phyloP scores from a whole-genome alignment of 345 rosid species.

The Salix udensis region DNA sequence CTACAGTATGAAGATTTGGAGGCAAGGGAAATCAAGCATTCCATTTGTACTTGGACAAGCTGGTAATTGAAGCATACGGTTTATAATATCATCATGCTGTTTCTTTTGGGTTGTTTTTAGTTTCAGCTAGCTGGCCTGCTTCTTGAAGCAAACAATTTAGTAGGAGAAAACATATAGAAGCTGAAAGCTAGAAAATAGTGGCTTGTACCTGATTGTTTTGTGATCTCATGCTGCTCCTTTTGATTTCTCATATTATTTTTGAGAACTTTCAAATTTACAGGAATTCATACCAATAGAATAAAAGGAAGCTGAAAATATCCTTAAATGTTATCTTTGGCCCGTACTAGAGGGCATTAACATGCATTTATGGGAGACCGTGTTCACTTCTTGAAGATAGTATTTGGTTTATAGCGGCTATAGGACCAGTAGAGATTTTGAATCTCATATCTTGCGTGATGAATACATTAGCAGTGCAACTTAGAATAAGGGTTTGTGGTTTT shows the following conservation, averaged over 20 bases:
- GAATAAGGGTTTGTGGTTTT: not conserved
- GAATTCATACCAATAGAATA: not conserved
- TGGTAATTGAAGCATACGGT: constrained; percentile 37
- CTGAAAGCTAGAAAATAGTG: not conserved
- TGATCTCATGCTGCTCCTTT: not conserved
- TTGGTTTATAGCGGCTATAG: not conserved
- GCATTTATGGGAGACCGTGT: not conserved
- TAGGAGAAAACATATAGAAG: not conserved
- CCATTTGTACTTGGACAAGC: constrained; percentile 92
- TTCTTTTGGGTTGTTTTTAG: not conserved
- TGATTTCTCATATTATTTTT: not conserved
- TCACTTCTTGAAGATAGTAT: not conserved
- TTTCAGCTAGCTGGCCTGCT: not conserved
- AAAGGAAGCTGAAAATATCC: not conserved
- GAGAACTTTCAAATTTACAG: not conserved
- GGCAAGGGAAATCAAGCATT: constrained; percentile 81
- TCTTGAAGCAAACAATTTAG: not conserved
- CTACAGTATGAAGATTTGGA: constrained; percentile 80
- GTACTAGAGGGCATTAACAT: not conserved
- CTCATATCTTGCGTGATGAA: not conserved
- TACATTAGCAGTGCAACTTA: not conserved
- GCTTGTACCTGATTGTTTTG: not conserved
- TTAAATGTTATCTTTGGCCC: not conserved
- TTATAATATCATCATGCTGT: not conserved
- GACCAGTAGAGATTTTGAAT: not conserved